Evolutionary conservation across 768 basidiomycete species (phyloP).

Genomic region (Amanita muscaria): DNA sequence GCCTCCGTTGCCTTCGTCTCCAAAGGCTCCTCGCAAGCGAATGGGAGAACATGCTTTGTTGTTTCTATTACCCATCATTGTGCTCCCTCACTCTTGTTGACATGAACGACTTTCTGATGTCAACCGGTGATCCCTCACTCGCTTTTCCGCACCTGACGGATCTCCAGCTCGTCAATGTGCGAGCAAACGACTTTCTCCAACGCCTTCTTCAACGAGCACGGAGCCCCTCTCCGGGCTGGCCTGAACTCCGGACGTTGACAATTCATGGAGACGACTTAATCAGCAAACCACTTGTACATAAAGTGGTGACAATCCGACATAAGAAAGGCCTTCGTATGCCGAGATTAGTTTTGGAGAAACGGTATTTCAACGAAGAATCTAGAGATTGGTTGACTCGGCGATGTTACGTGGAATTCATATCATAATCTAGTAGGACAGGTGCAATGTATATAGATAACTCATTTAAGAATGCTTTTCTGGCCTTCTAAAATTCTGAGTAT

Average conservation of each 20-base stretch:
- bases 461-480: too few species aligned
- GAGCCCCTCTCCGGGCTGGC: slow-evolving; percentile 10
- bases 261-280: slow-evolving; percentile 16
- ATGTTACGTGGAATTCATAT: not conserved
- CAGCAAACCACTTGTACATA: slow-evolving; percentile 22
- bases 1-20: not conserved
- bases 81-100: slow-evolving; percentile 15
- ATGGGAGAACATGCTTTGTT: slow-evolving; percentile 7
- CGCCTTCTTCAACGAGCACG: slow-evolving; percentile 11
- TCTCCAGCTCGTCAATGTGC: slow-evolving; percentile 16
- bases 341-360: slow-evolving; percentile 1
- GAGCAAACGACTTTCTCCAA: slow-evolving; percentile 18
- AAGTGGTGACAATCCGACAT: slow-evolving; percentile 14
- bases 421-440: too few species aligned
- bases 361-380: slow-evolving; percentile 1
- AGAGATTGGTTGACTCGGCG: not conserved
- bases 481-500: too few species aligned
- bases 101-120: slow-evolving; percentile 13
- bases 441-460: too few species aligned
- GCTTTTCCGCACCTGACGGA: slow-evolving; percentile 21
- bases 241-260: slow-evolving; percentile 16
- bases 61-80: slow-evolving; percentile 6
- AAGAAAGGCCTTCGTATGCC: slow-evolving; percentile 6
- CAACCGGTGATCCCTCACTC: slow-evolving; percentile 8
- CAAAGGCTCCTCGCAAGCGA: slow-evolving; percentile 4